A percentile compares a stretch with the other conserved stretches of the same genome.
Conservation (phyloP, 345 rosid species). For the Salix suchowensis region DNA sequence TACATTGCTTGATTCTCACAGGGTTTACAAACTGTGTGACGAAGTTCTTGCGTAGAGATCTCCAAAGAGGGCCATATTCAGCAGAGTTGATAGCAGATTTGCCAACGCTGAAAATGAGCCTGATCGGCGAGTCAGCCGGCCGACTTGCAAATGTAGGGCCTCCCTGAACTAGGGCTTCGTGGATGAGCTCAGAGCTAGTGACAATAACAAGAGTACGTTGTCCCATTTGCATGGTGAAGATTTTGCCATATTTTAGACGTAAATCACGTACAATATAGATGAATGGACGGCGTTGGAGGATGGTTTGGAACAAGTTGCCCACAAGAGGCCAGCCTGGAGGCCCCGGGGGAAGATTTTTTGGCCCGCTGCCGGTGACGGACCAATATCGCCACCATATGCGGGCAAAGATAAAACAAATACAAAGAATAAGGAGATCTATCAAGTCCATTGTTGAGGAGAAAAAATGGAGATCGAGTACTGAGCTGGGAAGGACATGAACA, state of each 20-base stretch:
- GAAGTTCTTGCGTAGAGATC: constrained; percentile 27
- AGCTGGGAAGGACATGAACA: not conserved
- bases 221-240: constrained; percentile 34
- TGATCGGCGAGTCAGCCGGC: constrained; percentile 26
- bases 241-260: constrained; percentile 29
- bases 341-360: constrained; percentile 24
- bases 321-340: constrained; percentile 33
- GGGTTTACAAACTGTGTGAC: constrained; percentile 25
- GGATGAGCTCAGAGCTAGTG: constrained; percentile 26
- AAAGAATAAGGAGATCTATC: constrained; percentile 46
- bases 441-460: constrained; percentile 39
- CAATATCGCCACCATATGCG: constrained; percentile 19
- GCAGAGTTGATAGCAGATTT: constrained; percentile 33
- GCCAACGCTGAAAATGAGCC: constrained; percentile 29
- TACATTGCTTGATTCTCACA: constrained; percentile 17
- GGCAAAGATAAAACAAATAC: constrained; percentile 27
- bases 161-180: constrained; percentile 25
- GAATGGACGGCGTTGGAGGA: constrained; percentile 26
- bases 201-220: constrained; percentile 28
- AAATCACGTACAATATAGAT: constrained; percentile 24
- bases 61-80: constrained; percentile 29
- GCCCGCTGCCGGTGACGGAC: constrained; percentile 2
- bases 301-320: constrained; percentile 27
- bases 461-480: not conserved
- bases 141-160: constrained; percentile 26